Evolutionary conservation across 805 yeast genomes (phyloP).

Genomic region (Saccharomycopsis malanga): DNA sequence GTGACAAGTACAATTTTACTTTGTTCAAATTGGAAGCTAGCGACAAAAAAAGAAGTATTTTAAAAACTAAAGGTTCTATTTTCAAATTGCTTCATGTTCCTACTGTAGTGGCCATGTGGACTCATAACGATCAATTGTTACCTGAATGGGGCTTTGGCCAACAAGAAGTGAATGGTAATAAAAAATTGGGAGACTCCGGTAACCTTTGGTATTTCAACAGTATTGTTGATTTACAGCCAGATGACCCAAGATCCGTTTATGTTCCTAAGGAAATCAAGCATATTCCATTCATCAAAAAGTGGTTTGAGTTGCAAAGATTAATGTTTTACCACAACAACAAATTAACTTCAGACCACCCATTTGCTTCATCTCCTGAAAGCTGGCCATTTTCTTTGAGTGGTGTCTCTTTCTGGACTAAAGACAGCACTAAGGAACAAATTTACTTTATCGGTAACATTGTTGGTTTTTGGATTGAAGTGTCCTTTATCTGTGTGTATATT

Average conservation of each 20-base stretch:
- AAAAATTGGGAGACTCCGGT: slow-evolving; percentile 58
- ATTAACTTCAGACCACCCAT: slow-evolving; percentile 84
- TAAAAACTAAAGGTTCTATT: slow-evolving; percentile 64
- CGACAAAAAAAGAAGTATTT: slow-evolving; percentile 41
- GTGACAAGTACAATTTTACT: slow-evolving; percentile 59
- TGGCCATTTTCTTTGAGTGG: slow-evolving; percentile 92
- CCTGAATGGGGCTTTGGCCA: slow-evolving; percentile 96
- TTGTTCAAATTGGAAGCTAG: slow-evolving; percentile 65
- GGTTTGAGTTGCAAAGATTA: slow-evolving; percentile 78
- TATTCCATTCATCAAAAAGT: slow-evolving; percentile 74
- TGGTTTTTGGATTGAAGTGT: slow-evolving; percentile 84
- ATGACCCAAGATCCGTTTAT: slow-evolving; percentile 54
- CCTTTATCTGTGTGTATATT: slow-evolving; percentile 52
- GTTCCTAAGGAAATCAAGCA: slow-evolving; percentile 56
- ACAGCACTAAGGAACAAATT: slow-evolving; percentile 60
- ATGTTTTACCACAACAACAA: slow-evolving; percentile 94
- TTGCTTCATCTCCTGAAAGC: slow-evolving; percentile 81
- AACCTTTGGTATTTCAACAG: slow-evolving; percentile 74
- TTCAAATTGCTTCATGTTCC: slow-evolving; percentile 74
- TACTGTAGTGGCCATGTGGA: slow-evolving; percentile 90
- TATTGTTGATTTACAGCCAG: slow-evolving; percentile 47
- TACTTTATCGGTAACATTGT: slow-evolving; percentile 84
- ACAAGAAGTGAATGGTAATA: slow-evolving; percentile 93
- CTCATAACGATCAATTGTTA: slow-evolving; percentile 71
- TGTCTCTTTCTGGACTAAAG: slow-evolving; percentile 89